Evolutionary conservation across 2,329 filamentous ascomycete species (phyloP).

Genomic region (Aureobasidium subglaciale): DNA sequence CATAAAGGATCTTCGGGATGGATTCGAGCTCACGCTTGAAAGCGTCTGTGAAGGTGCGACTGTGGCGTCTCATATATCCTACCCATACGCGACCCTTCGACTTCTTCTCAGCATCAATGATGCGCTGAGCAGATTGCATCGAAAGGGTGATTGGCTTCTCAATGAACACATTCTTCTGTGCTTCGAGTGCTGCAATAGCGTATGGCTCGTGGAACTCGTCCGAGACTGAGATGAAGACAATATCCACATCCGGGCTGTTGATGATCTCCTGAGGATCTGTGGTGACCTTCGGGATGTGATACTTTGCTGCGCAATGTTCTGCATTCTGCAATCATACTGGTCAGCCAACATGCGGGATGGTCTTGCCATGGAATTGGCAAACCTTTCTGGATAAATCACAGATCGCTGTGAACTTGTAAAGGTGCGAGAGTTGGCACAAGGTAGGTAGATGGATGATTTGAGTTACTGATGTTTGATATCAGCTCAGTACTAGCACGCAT

Average conservation of each 20-base stretch:
- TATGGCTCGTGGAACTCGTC: conserved; percentile 51
- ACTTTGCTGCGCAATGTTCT: conserved; percentile 34
- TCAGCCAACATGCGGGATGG: not conserved
- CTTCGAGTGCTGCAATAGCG: conserved; percentile 44
- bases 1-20: conserved; percentile 50
- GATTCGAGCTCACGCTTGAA: conserved; percentile 46
- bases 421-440: conserved; percentile 37
- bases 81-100: conserved; percentile 46
- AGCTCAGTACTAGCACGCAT: not conserved
- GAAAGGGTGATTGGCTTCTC: conserved; percentile 53
- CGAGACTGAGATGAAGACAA: conserved; percentile 48
- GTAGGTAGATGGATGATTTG: conserved; percentile 50
- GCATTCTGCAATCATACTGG: conserved; percentile 18
- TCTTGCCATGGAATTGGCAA: not conserved
- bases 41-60: conserved; percentile 46
- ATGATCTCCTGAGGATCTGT: conserved; percentile 37
- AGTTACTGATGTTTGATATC: conserved; percentile 29
- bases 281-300: conserved; percentile 29
- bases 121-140: conserved; percentile 38
- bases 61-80: conserved; percentile 56
- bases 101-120: conserved; percentile 45
- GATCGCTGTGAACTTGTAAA: conserved; percentile 43
- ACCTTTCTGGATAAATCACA: conserved; percentile 43
- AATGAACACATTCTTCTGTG: conserved; percentile 51
- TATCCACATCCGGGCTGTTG: conserved; percentile 39